phyloP scores from a whole-genome alignment of 2,329 filamentous ascomycete species.

The Epichloe gansuensis region DNA sequence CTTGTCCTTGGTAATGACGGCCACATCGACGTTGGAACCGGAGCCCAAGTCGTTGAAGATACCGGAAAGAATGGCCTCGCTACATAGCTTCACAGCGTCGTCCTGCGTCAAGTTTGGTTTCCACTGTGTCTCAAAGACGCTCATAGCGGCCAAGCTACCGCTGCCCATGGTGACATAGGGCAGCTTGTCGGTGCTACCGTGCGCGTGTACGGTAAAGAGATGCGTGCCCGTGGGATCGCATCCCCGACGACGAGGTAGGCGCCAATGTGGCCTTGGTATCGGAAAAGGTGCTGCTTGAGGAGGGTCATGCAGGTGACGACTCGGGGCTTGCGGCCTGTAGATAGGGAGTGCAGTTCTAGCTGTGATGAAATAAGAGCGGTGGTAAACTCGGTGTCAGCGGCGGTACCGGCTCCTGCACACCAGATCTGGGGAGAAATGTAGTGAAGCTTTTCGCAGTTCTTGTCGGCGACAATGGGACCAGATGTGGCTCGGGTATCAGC shows the following conservation, averaged over 20 bases:
- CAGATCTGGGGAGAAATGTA: slow-evolving; percentile 98
- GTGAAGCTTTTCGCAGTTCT: slow-evolving; percentile 99
- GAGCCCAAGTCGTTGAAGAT: slow-evolving; percentile 98
- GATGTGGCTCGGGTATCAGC: slow-evolving; percentile 96
- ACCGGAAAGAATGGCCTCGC: slow-evolving; percentile 85
- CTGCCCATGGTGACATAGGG: slow-evolving; percentile 99
- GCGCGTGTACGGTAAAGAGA: slow-evolving; percentile 95
- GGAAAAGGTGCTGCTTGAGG: slow-evolving; percentile 98
- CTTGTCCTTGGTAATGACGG: slow-evolving; percentile 90
- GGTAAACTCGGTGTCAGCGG: slow-evolving; percentile 97
- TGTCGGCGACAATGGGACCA: slow-evolving; percentile 97
- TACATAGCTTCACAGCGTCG: slow-evolving; percentile 69
- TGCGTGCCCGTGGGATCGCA: slow-evolving; percentile 92
- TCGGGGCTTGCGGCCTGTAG: slow-evolving; percentile 88
- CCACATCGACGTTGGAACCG: slow-evolving; percentile 94
- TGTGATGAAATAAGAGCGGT: slow-evolving; percentile 97
- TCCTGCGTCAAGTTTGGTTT: slow-evolving; percentile 64
- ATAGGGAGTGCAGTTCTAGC: slow-evolving; percentile 92
- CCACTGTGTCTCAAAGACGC: slow-evolving; percentile 95
- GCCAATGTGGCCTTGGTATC: slow-evolving; percentile 94
- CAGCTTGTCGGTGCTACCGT: slow-evolving; percentile 96
- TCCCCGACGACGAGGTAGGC: slow-evolving; percentile 96
- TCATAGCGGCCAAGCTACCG: slow-evolving; percentile 92
- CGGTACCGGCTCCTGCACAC: slow-evolving; percentile 96
- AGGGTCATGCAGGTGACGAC: slow-evolving; percentile 99